Evolutionary conservation across 164 flowering plant genomes (phyloP).

Genomic region (Brasenia schreberi): DNA sequence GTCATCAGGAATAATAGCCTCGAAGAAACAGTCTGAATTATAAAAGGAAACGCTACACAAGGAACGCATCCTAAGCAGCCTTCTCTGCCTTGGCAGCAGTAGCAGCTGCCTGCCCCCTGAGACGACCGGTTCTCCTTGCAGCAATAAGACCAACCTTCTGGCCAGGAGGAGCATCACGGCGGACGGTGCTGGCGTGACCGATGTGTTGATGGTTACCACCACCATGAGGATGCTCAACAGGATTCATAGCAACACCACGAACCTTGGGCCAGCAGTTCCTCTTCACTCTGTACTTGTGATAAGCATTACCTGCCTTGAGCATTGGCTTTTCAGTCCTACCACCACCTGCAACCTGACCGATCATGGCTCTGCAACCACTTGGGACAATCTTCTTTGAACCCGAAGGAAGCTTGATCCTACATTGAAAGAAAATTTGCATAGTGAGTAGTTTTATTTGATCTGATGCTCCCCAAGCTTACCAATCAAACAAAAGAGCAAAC

Average conservation of each 20-base stretch:
- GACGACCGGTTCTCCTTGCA: constrained; percentile 44
- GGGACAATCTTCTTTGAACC: constrained; percentile 49
- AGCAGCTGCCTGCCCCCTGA: constrained; percentile 49
- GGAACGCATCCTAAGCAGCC: constrained; percentile 3
- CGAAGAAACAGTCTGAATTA: not conserved
- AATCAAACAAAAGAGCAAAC: not conserved
- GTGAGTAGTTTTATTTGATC: not conserved
- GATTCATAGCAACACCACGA: constrained; percentile 66
- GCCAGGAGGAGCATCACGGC: constrained; percentile 54
- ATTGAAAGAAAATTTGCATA: not conserved
- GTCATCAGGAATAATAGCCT: not conserved
- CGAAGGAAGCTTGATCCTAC: constrained; percentile 44
- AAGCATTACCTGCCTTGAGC: constrained; percentile 49
- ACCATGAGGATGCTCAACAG: constrained; percentile 58
- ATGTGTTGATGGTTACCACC: constrained; percentile 63
- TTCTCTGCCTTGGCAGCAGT: constrained; percentile 36
- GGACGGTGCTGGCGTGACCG: constrained; percentile 49
- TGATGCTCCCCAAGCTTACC: too few relatives aligned
- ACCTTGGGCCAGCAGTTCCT: constrained; percentile 67
- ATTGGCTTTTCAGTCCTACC: constrained; percentile 51
- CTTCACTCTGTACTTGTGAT: constrained; percentile 47
- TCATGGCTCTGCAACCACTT: constrained; percentile 48
- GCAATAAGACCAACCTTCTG: constrained; percentile 58
- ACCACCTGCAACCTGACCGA: constrained; percentile 56
- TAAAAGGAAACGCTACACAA: not conserved